Evolutionary conservation across 2,329 filamentous ascomycete species (phyloP), one percentile per base, ranked within the genome.

Genomic region (Pseudogymnoascus sp.): DNA sequence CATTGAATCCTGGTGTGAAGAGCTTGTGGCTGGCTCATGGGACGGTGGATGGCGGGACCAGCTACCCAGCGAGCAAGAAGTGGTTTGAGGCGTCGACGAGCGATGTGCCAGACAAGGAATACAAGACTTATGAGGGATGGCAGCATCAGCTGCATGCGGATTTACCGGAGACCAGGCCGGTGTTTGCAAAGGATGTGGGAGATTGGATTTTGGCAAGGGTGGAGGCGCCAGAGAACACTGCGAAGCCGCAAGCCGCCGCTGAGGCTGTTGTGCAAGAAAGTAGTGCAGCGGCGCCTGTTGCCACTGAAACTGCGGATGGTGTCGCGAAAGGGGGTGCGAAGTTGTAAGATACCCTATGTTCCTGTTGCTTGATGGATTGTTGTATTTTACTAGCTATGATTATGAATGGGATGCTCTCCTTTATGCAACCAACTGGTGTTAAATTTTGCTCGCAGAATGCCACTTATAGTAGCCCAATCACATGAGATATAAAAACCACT

Each of bases 11-110:
- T 24, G 73, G 77, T n/a, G 83, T 90, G 62, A 82, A 78, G 65
- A 82, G 84, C 61, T 72, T 97, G 26, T 89, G 89, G 81, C 74
- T 96, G 31, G 83, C 84, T 0, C 91, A 96, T 75, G 93, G 93
- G 6, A 89, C 86, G n/a, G 80, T 72, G 3, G 93, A 97, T 74
- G 79, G 80, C 70, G 82, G 88, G 31, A 89, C 88, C 53, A 86
- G 84, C 73, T 89, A 84, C 68, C 77, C 82, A 7, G 85, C 84
- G 1, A 86, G 84, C 63, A 84, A 85, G 76, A 80, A 77, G 63
- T 90, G 89, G 75, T 84, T 86, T 65, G 82, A 87, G 22, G 70
- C 75, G 12, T 59, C 65, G 19, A 77, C 83, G 67, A 77, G 82
- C 26, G 75, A 77, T 60, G 78, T 89, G 6, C 77, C 81, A 68